Evolutionary conservation across 2,329 filamentous ascomycete genomes (phyloP), one percentile per base, ranked within the genome.

Genomic region (Catunica adiposa): DNA sequence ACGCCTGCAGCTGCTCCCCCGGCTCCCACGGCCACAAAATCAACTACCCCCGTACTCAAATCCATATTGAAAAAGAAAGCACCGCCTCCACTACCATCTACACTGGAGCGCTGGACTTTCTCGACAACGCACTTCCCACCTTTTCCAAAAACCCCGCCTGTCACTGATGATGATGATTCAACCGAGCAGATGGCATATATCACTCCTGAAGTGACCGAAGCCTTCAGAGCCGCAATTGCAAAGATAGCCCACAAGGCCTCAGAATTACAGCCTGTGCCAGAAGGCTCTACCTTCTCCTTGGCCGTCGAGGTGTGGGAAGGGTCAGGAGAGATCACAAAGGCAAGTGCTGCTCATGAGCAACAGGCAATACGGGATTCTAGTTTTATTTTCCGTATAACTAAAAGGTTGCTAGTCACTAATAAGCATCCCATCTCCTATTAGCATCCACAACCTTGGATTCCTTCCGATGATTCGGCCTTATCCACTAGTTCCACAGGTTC

Each of bases 271-370:
- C 67, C 73, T 0, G 64, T 89, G 22, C 83, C 84, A 0, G 67
- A 73, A 1, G 76, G 76, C 1, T 88, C 84, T 65, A 84, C 83
- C 0, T 90, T 86, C 66, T 86, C 84, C 0, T 66, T 90, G n/a
- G 83, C 82, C 0, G 75, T 90, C 42, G 86, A 90, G 66, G 65
- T 89, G 60, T 78, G 77, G 40, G 77, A 83, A 22, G 73, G 42
- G 73, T 82, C 59, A 74, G 73, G 55, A 78, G 81, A 66, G 63
- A 75, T 69, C 26, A 3, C 2, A 31, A 1, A 48, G 25, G 44
- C 6, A 29, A 22, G 25, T 37, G 6, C 6, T 14, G n/a, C n/a
- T n/a, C n/a, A n/a, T n/a, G n/a, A n/a, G n/a, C n/a, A n/a, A n/a
- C n/a, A n/a, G n/a, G n/a, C n/a, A n/a, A n/a, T n/a, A n/a, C n/a